Conservation (phyloP, 441 rosid species). For the Gossypium davidsonii region DNA sequence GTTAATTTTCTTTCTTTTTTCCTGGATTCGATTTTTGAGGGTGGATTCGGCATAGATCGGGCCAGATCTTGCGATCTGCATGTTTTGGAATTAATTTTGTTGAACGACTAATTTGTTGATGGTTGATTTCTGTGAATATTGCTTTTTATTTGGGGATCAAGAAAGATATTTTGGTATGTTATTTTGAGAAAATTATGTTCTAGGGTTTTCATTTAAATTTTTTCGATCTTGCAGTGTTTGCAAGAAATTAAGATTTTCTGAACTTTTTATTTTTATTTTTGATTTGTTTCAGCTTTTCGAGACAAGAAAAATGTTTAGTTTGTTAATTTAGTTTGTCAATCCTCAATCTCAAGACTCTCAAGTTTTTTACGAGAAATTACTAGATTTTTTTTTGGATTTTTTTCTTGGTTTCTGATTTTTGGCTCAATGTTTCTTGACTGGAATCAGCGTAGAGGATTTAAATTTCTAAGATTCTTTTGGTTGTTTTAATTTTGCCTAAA, state of each 20-base stretch:
- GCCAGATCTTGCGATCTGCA: slow-evolving; percentile 12
- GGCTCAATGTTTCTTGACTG: slow-evolving; percentile 4
- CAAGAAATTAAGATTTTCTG: neutral
- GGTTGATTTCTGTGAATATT: neutral
- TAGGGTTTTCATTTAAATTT: neutral
- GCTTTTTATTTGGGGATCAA: neutral
- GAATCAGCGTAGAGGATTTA: neutral
- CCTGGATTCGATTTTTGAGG: neutral
- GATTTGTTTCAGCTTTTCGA: neutral
- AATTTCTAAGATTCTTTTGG: neutral
- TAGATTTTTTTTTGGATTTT: neutral
- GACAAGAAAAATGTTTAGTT: neutral
- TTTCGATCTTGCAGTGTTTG: neutral
- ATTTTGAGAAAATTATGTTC: neutral
- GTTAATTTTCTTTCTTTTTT: neutral
- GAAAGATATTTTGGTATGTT: neutral
- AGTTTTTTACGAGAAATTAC: neutral
- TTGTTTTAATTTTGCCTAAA: neutral
- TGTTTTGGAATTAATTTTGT: slow-evolving; percentile 7
- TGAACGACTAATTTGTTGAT: neutral
- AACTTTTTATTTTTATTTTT: neutral
- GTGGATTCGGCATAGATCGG: slow-evolving; percentile 21
- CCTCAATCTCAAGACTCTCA: neutral
- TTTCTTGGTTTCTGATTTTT: neutral
- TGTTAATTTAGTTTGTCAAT: neutral